These are phyloP conservation scores for Juglanconis oblonga DNA, from an alignment of 2,329 filamentous ascomycete genomes.

Conservation along the genomic window DNA sequence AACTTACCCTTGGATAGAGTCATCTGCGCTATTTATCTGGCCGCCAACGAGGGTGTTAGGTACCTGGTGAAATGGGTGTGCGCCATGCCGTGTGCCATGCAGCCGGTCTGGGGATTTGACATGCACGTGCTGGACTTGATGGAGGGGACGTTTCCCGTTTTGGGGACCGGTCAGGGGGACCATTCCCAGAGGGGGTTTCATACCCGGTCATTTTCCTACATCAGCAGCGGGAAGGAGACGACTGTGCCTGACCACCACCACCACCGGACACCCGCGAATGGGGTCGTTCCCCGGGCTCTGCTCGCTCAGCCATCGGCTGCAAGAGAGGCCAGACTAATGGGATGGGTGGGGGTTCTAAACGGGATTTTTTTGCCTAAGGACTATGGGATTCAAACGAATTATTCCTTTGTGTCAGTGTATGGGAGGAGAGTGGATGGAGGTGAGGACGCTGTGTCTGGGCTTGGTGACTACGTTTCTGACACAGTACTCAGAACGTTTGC, in stretches of 20 bases:
- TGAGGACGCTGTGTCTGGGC: too few species aligned
- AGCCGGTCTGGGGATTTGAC: not conserved
- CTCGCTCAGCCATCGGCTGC: not conserved
- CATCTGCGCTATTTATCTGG: not conserved
- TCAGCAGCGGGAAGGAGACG: not conserved
- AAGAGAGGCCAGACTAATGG: too few species aligned
- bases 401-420: too few species aligned
- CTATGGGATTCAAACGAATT: too few species aligned
- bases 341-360: too few species aligned
- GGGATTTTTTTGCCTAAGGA: too few species aligned
- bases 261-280: not conserved
- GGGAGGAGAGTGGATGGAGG: too few species aligned
- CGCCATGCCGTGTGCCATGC: not conserved
- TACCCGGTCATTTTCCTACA: not conserved
- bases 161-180: slow-evolving; percentile 2
- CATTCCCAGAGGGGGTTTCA: not conserved
- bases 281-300: not conserved
- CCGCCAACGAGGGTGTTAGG: not conserved
- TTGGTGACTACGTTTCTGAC: too few species aligned
- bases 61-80: not conserved
- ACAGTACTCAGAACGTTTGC: too few species aligned
- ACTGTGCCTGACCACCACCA: not conserved
- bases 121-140: not conserved
- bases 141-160: not conserved
- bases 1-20: too few species aligned